Base-by-base conservation (phyloP, 1,139 yeast genomes). In the Sugiyamaella novakii region DNA sequence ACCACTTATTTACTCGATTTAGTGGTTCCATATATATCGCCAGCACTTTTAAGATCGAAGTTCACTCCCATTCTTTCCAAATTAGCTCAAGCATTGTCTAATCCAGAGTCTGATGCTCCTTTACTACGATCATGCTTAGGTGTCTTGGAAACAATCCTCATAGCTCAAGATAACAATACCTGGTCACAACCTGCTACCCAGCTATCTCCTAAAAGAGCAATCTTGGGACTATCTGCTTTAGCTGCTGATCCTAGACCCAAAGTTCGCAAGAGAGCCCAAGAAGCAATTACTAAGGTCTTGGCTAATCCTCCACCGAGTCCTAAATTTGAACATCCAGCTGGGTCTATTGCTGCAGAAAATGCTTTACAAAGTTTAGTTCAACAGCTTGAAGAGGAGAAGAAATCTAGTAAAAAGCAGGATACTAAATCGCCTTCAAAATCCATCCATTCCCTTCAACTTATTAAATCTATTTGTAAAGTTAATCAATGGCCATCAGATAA, bases 241-340 rank as follows among this genome's bases (percentile, higher is more conserved):
- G 79, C 92, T 0, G 71, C 87, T 47, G 98, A 94, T 66, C 84
- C 87, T 38, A 79, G 98, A 65, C 98, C 99, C 28, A 94, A 94
- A 63, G 95, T 94, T 10, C 81, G 99, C 68, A 88, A 87, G 78
- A 82, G 97, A 73, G 96, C 98, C 1, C 87, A 84, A 59, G 98
- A 92, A 52, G 87, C 97, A 1, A 76, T 92, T 17, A 70, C 76
- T 42, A 76, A 73, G 4, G 73, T 92, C 27, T 72, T 92, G 55
- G 56, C 70, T 3, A 76, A 77, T 56, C 91, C 94, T 12, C 96
- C 96, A 10, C 79, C 88, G 0, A 84, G 91, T n/a, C 94, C 96
- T 7, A 74, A 81, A 12, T 77, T 83, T 5, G 83, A 79, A 40
- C 97, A 91, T 65, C 84, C 87, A 37, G 95, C 88, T 8, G 76